Evolutionary conservation across 176 grass and related monocot genomes (phyloP).

Genomic region (Calamus simplicifolius): DNA sequence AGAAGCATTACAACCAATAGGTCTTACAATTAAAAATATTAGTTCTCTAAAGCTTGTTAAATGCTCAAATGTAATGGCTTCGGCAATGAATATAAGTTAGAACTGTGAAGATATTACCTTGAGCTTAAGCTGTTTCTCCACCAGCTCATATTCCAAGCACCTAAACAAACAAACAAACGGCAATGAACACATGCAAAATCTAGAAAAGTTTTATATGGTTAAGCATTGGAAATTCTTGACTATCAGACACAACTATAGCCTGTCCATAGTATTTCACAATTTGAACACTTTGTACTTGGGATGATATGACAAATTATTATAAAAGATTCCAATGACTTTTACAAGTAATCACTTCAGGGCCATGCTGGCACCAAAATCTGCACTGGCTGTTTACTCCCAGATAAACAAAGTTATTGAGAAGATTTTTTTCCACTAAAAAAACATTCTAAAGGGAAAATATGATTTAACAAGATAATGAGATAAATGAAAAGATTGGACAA

Average conservation of each 20-base stretch:
- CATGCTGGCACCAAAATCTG: no score
- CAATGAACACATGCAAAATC: neutral
- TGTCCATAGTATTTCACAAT: no score
- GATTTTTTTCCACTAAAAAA: no score
- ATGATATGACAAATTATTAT: no score
- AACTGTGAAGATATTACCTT: slow-evolving; percentile 41
- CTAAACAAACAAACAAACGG: slow-evolving; percentile 27
- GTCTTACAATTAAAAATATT: neutral
- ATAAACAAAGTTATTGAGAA: no score
- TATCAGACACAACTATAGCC: neutral
- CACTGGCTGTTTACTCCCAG: no score
- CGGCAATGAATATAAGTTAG: neutral
- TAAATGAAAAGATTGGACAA: no score
- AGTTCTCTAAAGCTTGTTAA: neutral
- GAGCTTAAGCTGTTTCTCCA: slow-evolving; percentile 46
- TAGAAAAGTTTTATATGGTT: neutral
- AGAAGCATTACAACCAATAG: neutral
- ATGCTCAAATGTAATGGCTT: slow-evolving; percentile 1
- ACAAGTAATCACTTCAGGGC: no score
- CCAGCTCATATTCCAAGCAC: slow-evolving; percentile 39
- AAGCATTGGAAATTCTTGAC: neutral
- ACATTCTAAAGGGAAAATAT: neutral
- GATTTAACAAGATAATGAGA: neutral
- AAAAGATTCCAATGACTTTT: no score
- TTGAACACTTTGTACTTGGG: no score